A percentile compares a stretch with the other conserved stretches of the same genome.
These are phyloP conservation scores for Cryphonectria naterciae DNA, from an alignment of 2,329 filamentous ascomycete species.

Conservation along the genomic window DNA sequence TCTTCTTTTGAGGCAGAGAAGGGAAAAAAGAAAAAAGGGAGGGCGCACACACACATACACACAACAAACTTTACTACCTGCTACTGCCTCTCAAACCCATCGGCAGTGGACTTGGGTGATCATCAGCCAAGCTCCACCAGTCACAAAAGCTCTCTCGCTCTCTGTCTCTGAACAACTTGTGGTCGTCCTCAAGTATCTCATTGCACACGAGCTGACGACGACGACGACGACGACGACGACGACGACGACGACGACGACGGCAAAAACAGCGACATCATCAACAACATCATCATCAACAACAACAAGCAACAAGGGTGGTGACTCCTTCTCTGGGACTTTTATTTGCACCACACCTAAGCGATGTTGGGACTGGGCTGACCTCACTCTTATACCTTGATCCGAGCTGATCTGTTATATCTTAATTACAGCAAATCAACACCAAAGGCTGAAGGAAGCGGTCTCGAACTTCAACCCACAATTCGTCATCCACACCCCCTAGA, in stretches of 20 bases:
- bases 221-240: too few relatives aligned
- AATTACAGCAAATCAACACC: not conserved
- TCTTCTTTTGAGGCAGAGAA: not conserved
- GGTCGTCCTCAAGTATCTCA: not conserved
- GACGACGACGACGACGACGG: too few relatives aligned
- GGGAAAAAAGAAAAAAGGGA: too few relatives aligned
- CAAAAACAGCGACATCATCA: too few relatives aligned
- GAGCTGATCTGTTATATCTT: not conserved
- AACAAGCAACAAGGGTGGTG: not conserved
- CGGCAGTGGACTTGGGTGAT: not conserved
- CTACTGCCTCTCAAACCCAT: not conserved
- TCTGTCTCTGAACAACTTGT: not conserved
- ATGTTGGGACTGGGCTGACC: constrained; percentile 16
- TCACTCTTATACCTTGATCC: not conserved
- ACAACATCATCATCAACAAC: too few relatives aligned
- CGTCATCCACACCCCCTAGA: not conserved
- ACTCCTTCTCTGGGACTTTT: not conserved
- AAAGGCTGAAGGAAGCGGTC: not conserved
- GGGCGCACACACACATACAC: too few relatives aligned
- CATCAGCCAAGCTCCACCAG: not conserved
- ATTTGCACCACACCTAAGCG: constrained; percentile 6
- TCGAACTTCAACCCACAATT: not conserved
- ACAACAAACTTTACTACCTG: not conserved
- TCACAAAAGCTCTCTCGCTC: not conserved
- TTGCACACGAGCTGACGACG: not conserved